These are phyloP conservation scores for Arabidopsis lyrata DNA, from an alignment of 441 rosid genomes.

Conservation along the genomic window DNA sequence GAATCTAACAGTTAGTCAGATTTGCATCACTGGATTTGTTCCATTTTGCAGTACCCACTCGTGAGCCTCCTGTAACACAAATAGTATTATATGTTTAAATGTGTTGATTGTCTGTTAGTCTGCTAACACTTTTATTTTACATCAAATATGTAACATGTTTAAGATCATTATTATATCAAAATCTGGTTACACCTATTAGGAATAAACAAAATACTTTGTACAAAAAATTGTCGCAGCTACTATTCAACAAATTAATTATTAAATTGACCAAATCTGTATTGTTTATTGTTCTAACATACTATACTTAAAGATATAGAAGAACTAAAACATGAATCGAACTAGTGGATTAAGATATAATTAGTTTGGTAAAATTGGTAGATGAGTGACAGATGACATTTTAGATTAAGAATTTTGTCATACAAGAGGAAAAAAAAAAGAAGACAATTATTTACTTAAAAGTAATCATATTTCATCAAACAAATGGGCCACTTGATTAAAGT, in stretches of 20 bases:
- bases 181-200: slow-evolving; percentile 10
- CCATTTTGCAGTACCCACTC: slow-evolving; percentile 43
- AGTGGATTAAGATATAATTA: slow-evolving; percentile 22
- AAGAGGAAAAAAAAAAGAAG: background rate
- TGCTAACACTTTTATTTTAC: slow-evolving; percentile 27
- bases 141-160: slow-evolving; percentile 8
- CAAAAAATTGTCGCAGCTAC: background rate
- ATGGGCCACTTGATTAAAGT: slow-evolving; percentile 33
- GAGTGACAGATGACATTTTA: slow-evolving; percentile 29
- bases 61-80: slow-evolving; percentile 41
- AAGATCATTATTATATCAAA: slow-evolving; percentile 14
- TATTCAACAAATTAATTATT: background rate
- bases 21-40: slow-evolving; percentile 48
- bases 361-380: slow-evolving; percentile 20
- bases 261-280: slow-evolving; percentile 15
- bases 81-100: slow-evolving; percentile 20
- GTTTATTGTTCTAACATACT: slow-evolving; percentile 1
- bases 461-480: slow-evolving; percentile 18
- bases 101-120: slow-evolving; percentile 40
- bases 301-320: background rate
- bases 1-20: slow-evolving; percentile 44
- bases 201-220: slow-evolving; percentile 4
- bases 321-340: background rate
- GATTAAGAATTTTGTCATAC: slow-evolving; percentile 16
- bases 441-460: slow-evolving; percentile 8